These are phyloP conservation scores for Veloporphyrellus conicus DNA, from an alignment of 1,284 basidiomycete species.

Conservation along the genomic window DNA sequence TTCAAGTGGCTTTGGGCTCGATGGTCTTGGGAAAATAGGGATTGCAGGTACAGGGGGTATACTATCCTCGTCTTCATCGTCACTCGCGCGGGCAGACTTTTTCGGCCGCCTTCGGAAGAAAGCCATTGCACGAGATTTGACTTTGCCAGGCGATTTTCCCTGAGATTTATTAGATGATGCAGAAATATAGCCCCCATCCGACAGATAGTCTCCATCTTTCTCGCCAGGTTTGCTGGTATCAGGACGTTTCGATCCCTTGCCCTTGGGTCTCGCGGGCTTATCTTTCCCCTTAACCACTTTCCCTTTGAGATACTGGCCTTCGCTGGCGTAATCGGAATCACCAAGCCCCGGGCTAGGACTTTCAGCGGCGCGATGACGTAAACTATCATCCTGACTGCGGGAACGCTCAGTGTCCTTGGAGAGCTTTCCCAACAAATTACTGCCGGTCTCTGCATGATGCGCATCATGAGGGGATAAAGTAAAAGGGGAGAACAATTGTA, in stretches of 20 bases:
- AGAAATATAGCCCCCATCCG: conserved; percentile 32
- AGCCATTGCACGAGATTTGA: conserved; percentile 32
- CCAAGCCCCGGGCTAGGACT: conserved; percentile 14
- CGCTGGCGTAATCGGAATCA: conserved; percentile 28
- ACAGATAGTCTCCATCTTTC: conserved; percentile 22
- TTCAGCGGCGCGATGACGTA: conserved; percentile 7
- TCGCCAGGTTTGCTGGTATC: conserved; percentile 19
- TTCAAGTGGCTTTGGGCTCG: conserved; percentile 28
- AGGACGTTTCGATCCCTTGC: conserved; percentile 18
- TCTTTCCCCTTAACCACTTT: conserved; percentile 21
- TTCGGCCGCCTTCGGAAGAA: conserved; percentile 32
- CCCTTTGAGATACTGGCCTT: conserved; percentile 32
- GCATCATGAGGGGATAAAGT: conserved; percentile 11
- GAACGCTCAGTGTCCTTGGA: conserved; percentile 16
- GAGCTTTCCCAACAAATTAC: conserved; percentile 1
- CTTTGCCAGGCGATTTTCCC: conserved; percentile 25
- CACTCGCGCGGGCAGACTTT: conserved; percentile 23
- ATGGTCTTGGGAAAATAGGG: conserved; percentile 25
- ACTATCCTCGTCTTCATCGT: conserved; percentile 28
- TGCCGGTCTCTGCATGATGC: conserved; percentile 1
- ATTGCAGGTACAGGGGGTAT: conserved; percentile 32
- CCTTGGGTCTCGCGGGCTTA: conserved; percentile 20
- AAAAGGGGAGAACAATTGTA: conserved; percentile 26
- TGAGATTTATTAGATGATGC: conserved; percentile 33
- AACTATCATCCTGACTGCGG: conserved; percentile 21